Evolutionary conservation across 495 filamentous ascomycete genomes (phyloP).

Genomic region (Lasiosphaeria ovina): DNA sequence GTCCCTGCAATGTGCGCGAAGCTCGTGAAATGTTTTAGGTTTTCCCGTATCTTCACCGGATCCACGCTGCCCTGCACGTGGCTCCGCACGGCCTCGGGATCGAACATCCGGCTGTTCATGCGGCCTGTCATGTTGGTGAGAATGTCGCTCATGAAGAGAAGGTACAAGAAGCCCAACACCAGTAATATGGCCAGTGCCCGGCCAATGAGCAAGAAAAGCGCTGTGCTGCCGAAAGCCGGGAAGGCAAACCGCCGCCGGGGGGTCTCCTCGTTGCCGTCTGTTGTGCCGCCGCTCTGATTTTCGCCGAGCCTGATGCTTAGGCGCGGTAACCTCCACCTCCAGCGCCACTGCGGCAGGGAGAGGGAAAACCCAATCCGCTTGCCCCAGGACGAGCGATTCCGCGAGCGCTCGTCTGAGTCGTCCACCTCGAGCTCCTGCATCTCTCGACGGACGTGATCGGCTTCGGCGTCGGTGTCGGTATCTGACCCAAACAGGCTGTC

Average conservation of each 20-base stretch:
- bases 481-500: conserved; percentile 40
- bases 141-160: conserved; percentile 78
- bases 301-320: conserved; percentile 37
- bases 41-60: conserved; percentile 62
- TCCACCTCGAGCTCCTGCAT: conserved; percentile 89
- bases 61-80: conserved; percentile 71
- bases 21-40: conserved; percentile 66
- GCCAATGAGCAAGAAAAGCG: conserved; percentile 50
- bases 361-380: conserved; percentile 47
- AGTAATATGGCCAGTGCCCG: conserved; percentile 72
- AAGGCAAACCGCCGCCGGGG: conserved; percentile 21
- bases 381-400: conserved; percentile 43
- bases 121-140: conserved; percentile 60
- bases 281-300: conserved; percentile 6
- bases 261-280: conserved; percentile 15
- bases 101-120: conserved; percentile 53
- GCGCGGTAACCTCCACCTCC: conserved; percentile 48
- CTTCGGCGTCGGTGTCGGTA: conserved; percentile 39
- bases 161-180: conserved; percentile 72
- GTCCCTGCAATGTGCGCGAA: conserved; percentile 90
- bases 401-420: conserved; percentile 57
- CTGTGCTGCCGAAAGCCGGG: conserved; percentile 30
- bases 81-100: conserved; percentile 65
- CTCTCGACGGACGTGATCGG: conserved; percentile 67
- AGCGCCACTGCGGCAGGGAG: conserved; percentile 47